Evolutionary conservation across 2,329 filamentous ascomycete genomes (phyloP), one percentile per base, ranked within the genome.

Genomic region (Curvularia spicifera): DNA sequence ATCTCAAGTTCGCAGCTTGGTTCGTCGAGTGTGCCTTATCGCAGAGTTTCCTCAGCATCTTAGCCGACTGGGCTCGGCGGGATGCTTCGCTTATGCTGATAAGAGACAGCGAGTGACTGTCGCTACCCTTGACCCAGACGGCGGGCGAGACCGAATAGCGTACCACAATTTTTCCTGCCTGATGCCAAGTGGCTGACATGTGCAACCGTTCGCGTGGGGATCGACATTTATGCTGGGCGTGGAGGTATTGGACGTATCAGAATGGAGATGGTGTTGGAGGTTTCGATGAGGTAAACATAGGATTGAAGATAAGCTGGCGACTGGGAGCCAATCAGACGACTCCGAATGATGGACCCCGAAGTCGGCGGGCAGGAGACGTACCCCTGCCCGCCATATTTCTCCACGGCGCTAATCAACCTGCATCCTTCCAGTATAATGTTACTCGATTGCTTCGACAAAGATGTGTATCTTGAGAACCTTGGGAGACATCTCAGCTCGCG

Each of bases 241-340:
- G 65, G 62, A 69, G 57, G 51, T 28, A 26, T 43, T 31, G 22
- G 26, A 20, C 13, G 20, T 26, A 9, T 47, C 40, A 18, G 10
- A 42, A 43, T 45, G 59, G 46, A 50, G 53, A 59, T 63, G 61
- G 56, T 58, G 49, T 67, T 59, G 42, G 59, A 47, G 57, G 59
- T 61, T 66, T 61, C 49, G 57, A 64, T 70, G 65, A 69, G 67
- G 66, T 70, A 70, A 70, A 56, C 56, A 28, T 13, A n/a, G 59
- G 55, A 60, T 55, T 48, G 49, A 53, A 63, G 68, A 69, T 70
- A 70, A 68, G 65, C 47, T 49, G 43, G 50, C n/a, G n/a, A 8
- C 6, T 15, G 35, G 18, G 24, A 24, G 5, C 66, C 66, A 68
- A 69, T 69, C 6, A 51, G 46, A 45, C n/a, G 4, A 37, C 48